phyloP scores from a whole-genome alignment of 768 basidiomycete genomes.

The Daedalea quercina region DNA sequence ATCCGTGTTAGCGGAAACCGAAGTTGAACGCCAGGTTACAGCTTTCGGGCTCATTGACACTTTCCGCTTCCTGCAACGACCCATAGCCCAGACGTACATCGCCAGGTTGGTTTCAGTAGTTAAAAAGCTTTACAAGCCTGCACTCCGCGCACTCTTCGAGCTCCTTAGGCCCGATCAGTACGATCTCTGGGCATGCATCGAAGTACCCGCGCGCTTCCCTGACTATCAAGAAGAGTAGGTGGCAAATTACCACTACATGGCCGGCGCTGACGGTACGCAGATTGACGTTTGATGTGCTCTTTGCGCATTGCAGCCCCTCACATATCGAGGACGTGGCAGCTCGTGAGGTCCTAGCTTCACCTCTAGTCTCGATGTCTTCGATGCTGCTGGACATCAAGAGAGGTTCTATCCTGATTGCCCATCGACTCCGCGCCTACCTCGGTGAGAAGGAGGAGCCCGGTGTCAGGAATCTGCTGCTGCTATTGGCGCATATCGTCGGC shows the following conservation, averaged over 20 bases:
- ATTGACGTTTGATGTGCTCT: background rate
- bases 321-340: constrained; percentile 17
- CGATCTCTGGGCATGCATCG: constrained; percentile 36
- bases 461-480: background rate
- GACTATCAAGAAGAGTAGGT: constrained; percentile 4
- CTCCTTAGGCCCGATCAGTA: constrained; percentile 35
- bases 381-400: constrained; percentile 27
- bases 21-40: constrained; percentile 25
- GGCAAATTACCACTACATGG: background rate
- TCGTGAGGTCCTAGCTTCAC: constrained; percentile 30
- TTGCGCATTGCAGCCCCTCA: constrained; percentile 18
- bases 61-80: constrained; percentile 41
- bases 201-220: constrained; percentile 16
- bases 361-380: constrained; percentile 22
- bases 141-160: constrained; percentile 36
- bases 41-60: constrained; percentile 62
- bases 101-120: constrained; percentile 34
- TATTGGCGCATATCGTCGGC: background rate
- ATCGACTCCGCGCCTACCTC: constrained; percentile 9
- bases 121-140: constrained; percentile 33
- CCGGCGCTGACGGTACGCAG: constrained; percentile 16
- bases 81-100: constrained; percentile 31
- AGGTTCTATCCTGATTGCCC: constrained; percentile 32
- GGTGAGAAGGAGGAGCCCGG: no score
- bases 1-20: constrained; percentile 30